A percentile compares a stretch with the other conserved stretches of the same genome.
phyloP scores from a whole-genome alignment of 768 basidiomycete species.

The Leccinum boreale region DNA sequence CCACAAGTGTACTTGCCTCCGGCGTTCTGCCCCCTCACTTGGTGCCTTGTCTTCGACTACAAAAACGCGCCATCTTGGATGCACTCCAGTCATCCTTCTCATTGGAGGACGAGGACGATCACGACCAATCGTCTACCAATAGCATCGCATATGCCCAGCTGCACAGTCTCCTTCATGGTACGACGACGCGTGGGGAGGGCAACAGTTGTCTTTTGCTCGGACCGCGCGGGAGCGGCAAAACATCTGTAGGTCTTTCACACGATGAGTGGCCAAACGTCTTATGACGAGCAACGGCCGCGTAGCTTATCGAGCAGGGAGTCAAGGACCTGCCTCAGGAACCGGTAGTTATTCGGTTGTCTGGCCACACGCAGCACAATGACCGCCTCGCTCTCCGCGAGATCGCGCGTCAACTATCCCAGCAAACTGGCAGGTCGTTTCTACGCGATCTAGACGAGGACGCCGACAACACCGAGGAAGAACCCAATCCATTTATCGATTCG shows the following conservation, averaged over 20 bases:
- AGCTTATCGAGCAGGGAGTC: slow-evolving; percentile 66
- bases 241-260: slow-evolving; percentile 44
- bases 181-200: slow-evolving; percentile 78
- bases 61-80: slow-evolving; percentile 55
- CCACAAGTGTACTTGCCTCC: slow-evolving; percentile 4
- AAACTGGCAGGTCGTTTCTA: slow-evolving; percentile 64
- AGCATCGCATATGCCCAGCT: slow-evolving; percentile 54
- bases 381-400: slow-evolving; percentile 90
- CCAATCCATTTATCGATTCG: slow-evolving; percentile 50
- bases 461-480: slow-evolving; percentile 37
- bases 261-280: background rate
- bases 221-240: slow-evolving; percentile 84
- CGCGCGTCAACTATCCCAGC: slow-evolving; percentile 74
- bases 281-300: background rate
- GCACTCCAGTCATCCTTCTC: slow-evolving; percentile 37
- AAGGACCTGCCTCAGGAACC: slow-evolving; percentile 45
- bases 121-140: slow-evolving; percentile 44
- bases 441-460: slow-evolving; percentile 30
- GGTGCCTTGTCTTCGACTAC: slow-evolving; percentile 45
- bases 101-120: slow-evolving; percentile 28
- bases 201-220: slow-evolving; percentile 91
- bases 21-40: slow-evolving; percentile 40
- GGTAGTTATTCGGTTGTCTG: slow-evolving; percentile 79
- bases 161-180: slow-evolving; percentile 63
- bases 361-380: slow-evolving; percentile 82